phyloP scores from a whole-genome alignment of 345 rosid species.

The Leavenworthia alabamica region DNA sequence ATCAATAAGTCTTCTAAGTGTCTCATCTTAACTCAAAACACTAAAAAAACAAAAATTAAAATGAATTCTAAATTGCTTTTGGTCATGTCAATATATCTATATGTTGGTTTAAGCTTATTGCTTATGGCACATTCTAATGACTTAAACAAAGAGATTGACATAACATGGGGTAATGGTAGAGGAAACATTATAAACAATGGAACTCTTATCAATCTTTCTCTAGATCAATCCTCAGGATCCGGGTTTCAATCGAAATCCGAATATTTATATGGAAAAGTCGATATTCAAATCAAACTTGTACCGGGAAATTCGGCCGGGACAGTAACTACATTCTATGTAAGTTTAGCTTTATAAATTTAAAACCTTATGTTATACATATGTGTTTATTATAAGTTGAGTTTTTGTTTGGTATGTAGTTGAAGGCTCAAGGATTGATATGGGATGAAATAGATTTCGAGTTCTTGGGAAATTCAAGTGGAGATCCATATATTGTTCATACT shows the following conservation, averaged over 20 bases:
- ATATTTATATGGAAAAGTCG: slow-evolving; percentile 35
- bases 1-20: neutral
- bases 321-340: slow-evolving; percentile 53
- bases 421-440: slow-evolving; percentile 48
- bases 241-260: slow-evolving; percentile 41
- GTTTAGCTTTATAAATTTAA: neutral
- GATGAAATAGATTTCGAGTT: slow-evolving; percentile 76
- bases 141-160: slow-evolving; percentile 35
- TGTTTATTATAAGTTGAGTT: no score
- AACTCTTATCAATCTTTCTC: slow-evolving; percentile 33
- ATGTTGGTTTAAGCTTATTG: slow-evolving; percentile 9
- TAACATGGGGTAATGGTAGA: slow-evolving; percentile 43
- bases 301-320: slow-evolving; percentile 50
- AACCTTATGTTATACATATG: neutral
- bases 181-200: slow-evolving; percentile 34
- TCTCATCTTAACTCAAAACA: slow-evolving; percentile 6
- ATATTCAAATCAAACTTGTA: slow-evolving; percentile 34
- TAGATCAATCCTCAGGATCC: slow-evolving; percentile 38
- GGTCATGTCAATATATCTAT: neutral
- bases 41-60: neutral
- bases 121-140: slow-evolving; percentile 22
- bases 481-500: slow-evolving; percentile 64
- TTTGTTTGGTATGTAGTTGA: slow-evolving; percentile 36
- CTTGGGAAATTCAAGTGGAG: slow-evolving; percentile 61
- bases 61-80: slow-evolving; percentile 11